Base-by-base conservation (phyloP, 2,329 filamentous ascomycete species). In the Neonectria magnoliae region DNA sequence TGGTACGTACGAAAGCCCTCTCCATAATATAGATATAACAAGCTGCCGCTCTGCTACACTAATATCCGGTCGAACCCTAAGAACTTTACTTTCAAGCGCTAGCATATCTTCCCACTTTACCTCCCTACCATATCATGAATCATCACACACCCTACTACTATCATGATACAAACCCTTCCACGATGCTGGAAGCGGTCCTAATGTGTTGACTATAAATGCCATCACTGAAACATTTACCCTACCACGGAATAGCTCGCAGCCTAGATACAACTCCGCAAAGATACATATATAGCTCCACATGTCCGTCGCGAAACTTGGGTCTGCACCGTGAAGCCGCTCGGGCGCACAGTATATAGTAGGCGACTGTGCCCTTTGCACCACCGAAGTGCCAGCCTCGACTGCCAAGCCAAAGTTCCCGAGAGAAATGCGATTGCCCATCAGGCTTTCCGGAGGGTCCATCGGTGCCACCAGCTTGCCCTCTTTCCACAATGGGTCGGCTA, bases 281-380 rank as follows among this genome's bases (percentile, higher is more conserved):
- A 66, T 42, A 33, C 60, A 68, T 25, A 66, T 64, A 29, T 64
- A 68, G 48, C 63, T 68, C 63, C 63, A 68, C 25, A 66, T 66
- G 47, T 68, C 65, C 16, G 60, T 57, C 8, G 65, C 60, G 42
- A 62, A 63, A 27, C 45, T 69, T 27, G 56, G 62, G 47, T 53
- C 27, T 4, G 10, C n/a, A 22, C 31, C 44, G 38, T 69, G 65
- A 13, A 64, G 11, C 42, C 57, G 62, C 57, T 69, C 67, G 5
- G 60, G 67, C 16, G 65, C 65, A 54, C 65, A 67, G 45, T 64
- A 69, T 1, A 31, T 59, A 22, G 65, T 38, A 29, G 65, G 67
- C 29, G 57, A 57, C 18, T 67, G 62, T 29, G 60, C 44, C 42
- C 57, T 65, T n/a, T 53, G 31, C 14, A 11, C 25, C 14, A 45